A percentile compares a stretch with the other conserved stretches of the same genome.
Conservation (phyloP, 345 rosid species). For the Brassica incana region DNA sequence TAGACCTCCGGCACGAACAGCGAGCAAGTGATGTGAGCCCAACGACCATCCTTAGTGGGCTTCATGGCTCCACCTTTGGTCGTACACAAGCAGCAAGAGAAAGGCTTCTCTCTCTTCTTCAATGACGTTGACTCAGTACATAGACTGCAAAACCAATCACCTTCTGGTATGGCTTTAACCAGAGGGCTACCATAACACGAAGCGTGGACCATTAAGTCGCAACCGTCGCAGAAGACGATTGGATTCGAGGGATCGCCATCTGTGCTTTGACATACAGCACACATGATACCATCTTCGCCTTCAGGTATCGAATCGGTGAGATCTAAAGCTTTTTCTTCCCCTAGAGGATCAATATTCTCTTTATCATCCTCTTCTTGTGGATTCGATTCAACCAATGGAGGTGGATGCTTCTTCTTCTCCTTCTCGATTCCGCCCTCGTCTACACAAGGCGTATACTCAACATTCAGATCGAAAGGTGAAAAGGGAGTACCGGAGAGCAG, state of each 20-base stretch:
- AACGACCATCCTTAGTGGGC: constrained; percentile 52
- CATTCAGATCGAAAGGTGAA: constrained; percentile 73
- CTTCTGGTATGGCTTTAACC: constrained; percentile 66
- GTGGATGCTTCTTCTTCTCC: neutral
- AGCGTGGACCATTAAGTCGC: constrained; percentile 90
- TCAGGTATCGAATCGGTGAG: neutral
- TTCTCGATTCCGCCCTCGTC: constrained; percentile 31
- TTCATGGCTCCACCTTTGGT: constrained; percentile 64
- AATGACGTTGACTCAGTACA: constrained; percentile 50
- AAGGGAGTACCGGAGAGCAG: constrained; percentile 41
- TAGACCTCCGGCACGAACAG: constrained; percentile 83
- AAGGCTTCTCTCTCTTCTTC: neutral
- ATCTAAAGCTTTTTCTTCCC: constrained; percentile 1
- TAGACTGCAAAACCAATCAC: constrained; percentile 83
- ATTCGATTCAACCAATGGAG: constrained; percentile 15
- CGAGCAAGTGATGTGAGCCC: constrained; percentile 87
- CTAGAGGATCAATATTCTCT: constrained; percentile 35
- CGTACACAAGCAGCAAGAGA: constrained; percentile 70
- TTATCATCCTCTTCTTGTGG: constrained; percentile 11
- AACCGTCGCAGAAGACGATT: constrained; percentile 93
- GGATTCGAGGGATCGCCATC: constrained; percentile 93
- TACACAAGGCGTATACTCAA: constrained; percentile 51
- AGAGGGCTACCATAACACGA: constrained; percentile 87
- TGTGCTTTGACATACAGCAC: constrained; percentile 85
- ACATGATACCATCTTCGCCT: constrained; percentile 74